Base-by-base conservation (phyloP, 495 filamentous ascomycete genomes). In the Rostrohypoxylon terebratum region DNA sequence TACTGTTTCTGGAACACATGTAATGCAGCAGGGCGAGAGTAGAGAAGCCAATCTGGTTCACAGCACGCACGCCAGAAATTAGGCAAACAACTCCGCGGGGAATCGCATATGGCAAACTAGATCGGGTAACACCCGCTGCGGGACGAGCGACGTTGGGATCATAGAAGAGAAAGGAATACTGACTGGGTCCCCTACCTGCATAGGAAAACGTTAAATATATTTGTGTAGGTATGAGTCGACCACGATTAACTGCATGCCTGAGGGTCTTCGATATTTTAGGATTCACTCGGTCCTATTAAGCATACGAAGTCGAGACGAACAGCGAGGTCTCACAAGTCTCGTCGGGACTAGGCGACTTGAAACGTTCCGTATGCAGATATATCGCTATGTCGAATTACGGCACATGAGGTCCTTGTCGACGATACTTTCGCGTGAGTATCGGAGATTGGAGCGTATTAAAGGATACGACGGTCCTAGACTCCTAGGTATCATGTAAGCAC, bases 1-100 rank as follows among this genome's bases (percentile, higher is more conserved):
- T 25, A 14, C 50, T 54, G 28, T 11, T 45, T 45, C 42, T 45
- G 42, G 42, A 45, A 45, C 13, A 16, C 18, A 13, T 18, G 1
- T 7, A 18, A 55, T 55, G 51, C 51, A 36, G 21, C 23, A 28
- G 3, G 48, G 48, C 48, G 23, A 53, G 8, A 25, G 48, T n/a
- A n/a, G n/a, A n/a, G n/a, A n/a, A n/a, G n/a, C 48, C n/a, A 16
- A 11, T 8, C 20, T 3, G 11, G 51, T 10, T 6, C 11, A 55
- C 14, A 7, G 42, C 14, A 21, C 7, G 10, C 3, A 36, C 3
- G 13, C 14, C 13, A 36, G n/a, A 66, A 58, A 59, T 54, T 47
- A 42, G 40, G 66, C 69, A 72, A 72, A 72, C 69, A 47, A 58
- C n/a, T 55, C 51, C 0, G 7, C 63, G 69, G 69, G 16, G 34